A percentile compares a stretch with the other conserved stretches of the same genome.
Evolutionary conservation across 805 yeast genomes (phyloP).

Genomic region (Candida coleopterorum): DNA sequence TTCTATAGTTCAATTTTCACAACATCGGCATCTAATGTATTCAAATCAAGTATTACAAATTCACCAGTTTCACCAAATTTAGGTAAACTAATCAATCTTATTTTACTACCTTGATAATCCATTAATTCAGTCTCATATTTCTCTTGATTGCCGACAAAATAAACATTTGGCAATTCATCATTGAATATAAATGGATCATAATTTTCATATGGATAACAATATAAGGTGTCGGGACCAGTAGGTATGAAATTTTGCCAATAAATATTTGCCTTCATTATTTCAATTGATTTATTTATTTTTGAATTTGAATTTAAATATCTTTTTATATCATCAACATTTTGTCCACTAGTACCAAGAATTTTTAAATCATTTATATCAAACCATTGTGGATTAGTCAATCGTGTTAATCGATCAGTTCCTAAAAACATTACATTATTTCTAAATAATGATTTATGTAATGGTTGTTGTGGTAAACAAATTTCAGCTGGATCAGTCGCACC

Average conservation of each 20-base stretch:
- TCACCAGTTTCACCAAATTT: constrained; percentile 62
- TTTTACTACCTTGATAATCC: constrained; percentile 21
- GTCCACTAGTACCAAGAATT: constrained; percentile 77
- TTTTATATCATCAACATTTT: constrained; percentile 71
- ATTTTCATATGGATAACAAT: constrained; percentile 78
- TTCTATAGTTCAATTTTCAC: constrained; percentile 27
- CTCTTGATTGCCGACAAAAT: constrained; percentile 81
- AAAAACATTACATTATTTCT: constrained; percentile 37
- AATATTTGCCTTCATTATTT: constrained; percentile 57
- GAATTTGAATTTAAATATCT: constrained; percentile 46
- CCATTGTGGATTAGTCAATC: constrained; percentile 66
- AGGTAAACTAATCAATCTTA: constrained; percentile 66
- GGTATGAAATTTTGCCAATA: constrained; percentile 87
- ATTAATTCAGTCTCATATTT: constrained; percentile 43
- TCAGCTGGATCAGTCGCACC: constrained; percentile 87
- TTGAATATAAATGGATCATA: constrained; percentile 75
- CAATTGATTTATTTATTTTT: constrained; percentile 13
- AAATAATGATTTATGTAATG: constrained; percentile 76
- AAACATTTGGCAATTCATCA: constrained; percentile 77
- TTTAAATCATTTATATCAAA: constrained; percentile 48
- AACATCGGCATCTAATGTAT: constrained; percentile 40
- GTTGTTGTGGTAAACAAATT: constrained; percentile 80
- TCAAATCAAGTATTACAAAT: constrained; percentile 19
- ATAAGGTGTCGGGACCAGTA: constrained; percentile 92
- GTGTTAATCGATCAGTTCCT: constrained; percentile 23